These are phyloP conservation scores for Trichosporon sp. DNA, from an alignment of 1,284 basidiomycete genomes.

Conservation along the genomic window DNA sequence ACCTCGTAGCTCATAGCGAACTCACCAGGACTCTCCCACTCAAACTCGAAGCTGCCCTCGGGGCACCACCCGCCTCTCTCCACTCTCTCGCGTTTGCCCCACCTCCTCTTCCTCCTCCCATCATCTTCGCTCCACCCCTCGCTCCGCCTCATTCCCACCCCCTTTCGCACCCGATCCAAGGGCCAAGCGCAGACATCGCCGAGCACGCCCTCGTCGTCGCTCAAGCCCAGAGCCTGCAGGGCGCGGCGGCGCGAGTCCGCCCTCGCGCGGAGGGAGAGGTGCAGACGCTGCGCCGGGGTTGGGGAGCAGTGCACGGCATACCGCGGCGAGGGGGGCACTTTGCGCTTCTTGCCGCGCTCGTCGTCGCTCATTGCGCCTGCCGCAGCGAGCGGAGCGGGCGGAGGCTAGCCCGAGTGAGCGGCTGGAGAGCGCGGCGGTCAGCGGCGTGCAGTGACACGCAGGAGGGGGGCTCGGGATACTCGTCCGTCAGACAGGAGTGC, in stretches of 20 bases:
- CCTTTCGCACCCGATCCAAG: slow-evolving; percentile 41
- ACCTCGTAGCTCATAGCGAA: slow-evolving; percentile 4
- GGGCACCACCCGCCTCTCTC: slow-evolving; percentile 48
- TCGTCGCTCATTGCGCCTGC: not conserved
- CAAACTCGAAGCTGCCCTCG: slow-evolving; percentile 56
- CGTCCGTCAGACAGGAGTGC: no score
- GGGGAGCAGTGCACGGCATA: not conserved
- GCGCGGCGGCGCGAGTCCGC: not conserved
- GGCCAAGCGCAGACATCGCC: slow-evolving; percentile 47
- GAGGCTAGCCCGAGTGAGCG: not conserved
- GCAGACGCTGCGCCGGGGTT: not conserved
- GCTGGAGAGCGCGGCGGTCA: not conserved
- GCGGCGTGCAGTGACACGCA: not conserved
- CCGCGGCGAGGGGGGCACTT: not conserved
- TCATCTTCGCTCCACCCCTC: not conserved
- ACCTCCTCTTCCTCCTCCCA: not conserved
- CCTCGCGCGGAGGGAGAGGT: not conserved
- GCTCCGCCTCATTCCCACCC: slow-evolving; percentile 30
- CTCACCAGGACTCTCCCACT: slow-evolving; percentile 45
- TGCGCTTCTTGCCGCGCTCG: slow-evolving; percentile 13
- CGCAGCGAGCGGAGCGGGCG: not conserved
- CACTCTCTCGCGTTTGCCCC: not conserved
- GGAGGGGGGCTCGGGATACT: no score
- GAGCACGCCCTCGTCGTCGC: slow-evolving; percentile 27
- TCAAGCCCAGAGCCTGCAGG: not conserved